A percentile compares a stretch with the other conserved stretches of the same genome.
These are phyloP conservation scores for Hypoxylon sp. DNA, from an alignment of 2,329 filamentous ascomycete species.

Conservation along the genomic window DNA sequence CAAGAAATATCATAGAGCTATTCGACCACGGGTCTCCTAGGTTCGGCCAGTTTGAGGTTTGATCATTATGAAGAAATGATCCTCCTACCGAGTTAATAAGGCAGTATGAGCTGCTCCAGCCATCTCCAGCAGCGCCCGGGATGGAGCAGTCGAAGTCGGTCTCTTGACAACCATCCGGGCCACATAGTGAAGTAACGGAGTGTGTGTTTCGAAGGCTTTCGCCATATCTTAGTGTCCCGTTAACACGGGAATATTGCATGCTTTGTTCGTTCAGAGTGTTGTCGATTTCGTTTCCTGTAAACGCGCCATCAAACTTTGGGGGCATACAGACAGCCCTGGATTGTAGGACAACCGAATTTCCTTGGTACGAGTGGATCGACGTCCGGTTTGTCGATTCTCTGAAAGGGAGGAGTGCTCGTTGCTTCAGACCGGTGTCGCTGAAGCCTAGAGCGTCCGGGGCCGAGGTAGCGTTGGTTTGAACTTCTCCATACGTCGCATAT, in stretches of 20 bases:
- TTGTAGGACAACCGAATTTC: slow-evolving; percentile 27
- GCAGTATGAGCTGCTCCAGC: not conserved
- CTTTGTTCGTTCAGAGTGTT: too few relatives aligned
- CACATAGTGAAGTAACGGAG: not conserved
- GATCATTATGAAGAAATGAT: not conserved
- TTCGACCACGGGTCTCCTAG: not conserved
- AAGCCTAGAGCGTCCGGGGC: slow-evolving; percentile 21
- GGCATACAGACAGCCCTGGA: slow-evolving; percentile 23
- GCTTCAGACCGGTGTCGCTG: slow-evolving; percentile 37
- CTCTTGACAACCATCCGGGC: not conserved
- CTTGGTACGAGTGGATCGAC: slow-evolving; percentile 24
- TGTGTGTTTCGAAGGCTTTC: not conserved
- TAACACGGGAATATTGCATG: too few relatives aligned
- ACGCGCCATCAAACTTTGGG: too few relatives aligned
- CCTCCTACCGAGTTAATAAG: not conserved
- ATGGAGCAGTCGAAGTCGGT: not conserved
- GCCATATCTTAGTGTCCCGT: not conserved
- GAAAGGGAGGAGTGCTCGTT: slow-evolving; percentile 33
- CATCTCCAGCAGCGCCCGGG: too few relatives aligned
- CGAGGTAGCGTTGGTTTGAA: slow-evolving; percentile 7
- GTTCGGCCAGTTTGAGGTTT: not conserved
- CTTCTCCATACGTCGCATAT: slow-evolving; percentile 33
- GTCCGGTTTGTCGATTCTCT: slow-evolving; percentile 20
- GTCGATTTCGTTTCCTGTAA: too few relatives aligned
- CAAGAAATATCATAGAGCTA: not conserved